A percentile compares a stretch with the other conserved stretches of the same genome.
Conservation (phyloP, 2,329 filamentous ascomycete genomes). For the Verticillium alfalfae region DNA sequence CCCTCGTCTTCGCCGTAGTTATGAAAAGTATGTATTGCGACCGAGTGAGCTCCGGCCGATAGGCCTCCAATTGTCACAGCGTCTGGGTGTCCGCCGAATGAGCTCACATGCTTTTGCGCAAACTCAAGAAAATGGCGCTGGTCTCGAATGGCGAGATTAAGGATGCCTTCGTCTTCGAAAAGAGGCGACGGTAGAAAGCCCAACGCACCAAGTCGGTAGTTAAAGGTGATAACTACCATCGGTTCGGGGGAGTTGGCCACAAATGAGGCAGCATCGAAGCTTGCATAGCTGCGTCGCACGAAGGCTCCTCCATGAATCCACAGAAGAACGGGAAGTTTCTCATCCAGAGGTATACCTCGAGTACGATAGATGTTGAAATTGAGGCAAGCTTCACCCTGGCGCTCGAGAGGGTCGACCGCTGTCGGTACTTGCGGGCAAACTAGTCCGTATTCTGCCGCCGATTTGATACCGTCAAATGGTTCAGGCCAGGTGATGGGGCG, state of each 20-base stretch:
- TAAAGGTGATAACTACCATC: constrained; percentile 19
- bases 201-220: constrained; percentile 20
- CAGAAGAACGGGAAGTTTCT: constrained; percentile 13
- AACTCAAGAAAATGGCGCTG: constrained; percentile 47
- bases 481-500: constrained; percentile 30
- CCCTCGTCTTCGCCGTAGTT: constrained; percentile 26
- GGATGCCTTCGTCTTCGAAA: constrained; percentile 25
- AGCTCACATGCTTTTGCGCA: constrained; percentile 43
- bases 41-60: constrained; percentile 41
- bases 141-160: constrained; percentile 50
- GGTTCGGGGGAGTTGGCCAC: constrained; percentile 17
- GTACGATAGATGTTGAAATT: constrained; percentile 14
- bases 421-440: constrained; percentile 32
- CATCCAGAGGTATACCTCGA: constrained; percentile 17
- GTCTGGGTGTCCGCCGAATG: constrained; percentile 47
- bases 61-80: constrained; percentile 51
- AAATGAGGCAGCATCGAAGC: constrained; percentile 14
- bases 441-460: constrained; percentile 32
- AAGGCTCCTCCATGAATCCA: constrained; percentile 10
- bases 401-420: constrained; percentile 4
- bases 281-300: background rate
- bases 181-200: constrained; percentile 37
- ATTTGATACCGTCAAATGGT: constrained; percentile 28
- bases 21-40: constrained; percentile 30
- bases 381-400: constrained; percentile 5